Percentiles rank a stretch among this genome's conserved stretches.
Evolutionary conservation across 106 monocot genomes (phyloP).

Genomic region (Dioscorea dumetorum): DNA sequence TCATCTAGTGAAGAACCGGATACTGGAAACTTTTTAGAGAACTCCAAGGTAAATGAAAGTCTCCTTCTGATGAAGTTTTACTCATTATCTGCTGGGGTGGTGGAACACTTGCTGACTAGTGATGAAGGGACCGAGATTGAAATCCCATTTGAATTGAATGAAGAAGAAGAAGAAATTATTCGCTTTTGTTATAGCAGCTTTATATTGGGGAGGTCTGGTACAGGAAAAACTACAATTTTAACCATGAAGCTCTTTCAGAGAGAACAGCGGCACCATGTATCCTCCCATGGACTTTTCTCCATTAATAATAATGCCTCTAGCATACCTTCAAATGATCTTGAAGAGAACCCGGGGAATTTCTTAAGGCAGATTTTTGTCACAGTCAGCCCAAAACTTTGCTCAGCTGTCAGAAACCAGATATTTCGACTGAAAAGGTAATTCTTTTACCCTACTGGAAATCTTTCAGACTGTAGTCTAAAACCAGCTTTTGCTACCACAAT

Average conservation of each 20-base stretch:
- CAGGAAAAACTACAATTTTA: slow-evolving; percentile 28
- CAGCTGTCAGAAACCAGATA: slow-evolving; percentile 15
- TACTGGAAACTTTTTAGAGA: slow-evolving; percentile 6
- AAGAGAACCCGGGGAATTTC: background rate
- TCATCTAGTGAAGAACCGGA: background rate
- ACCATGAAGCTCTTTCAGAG: slow-evolving; percentile 22
- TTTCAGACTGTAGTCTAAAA: too few species aligned
- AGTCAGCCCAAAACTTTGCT: slow-evolving; percentile 27
- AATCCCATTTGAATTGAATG: slow-evolving; percentile 24
- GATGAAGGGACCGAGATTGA: slow-evolving; percentile 19
- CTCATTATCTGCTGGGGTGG: slow-evolving; percentile 23
- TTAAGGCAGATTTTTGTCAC: slow-evolving; percentile 24
- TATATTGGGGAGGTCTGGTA: slow-evolving; percentile 30
- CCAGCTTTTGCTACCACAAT: too few species aligned
- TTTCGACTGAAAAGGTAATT: slow-evolving; percentile 14
- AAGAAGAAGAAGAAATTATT: slow-evolving; percentile 17
- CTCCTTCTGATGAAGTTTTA: slow-evolving; percentile 32
- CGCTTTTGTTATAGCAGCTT: slow-evolving; percentile 13
- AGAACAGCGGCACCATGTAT: slow-evolving; percentile 14
- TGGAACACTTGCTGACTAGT: slow-evolving; percentile 17
- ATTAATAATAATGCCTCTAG: background rate
- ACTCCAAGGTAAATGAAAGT: slow-evolving; percentile 24
- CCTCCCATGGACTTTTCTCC: slow-evolving; percentile 6
- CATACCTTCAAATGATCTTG: background rate
- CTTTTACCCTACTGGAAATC: too few species aligned